Base-by-base conservation (phyloP, 2,329 filamentous ascomycete species). In the Fusarium pilosicola region DNA sequence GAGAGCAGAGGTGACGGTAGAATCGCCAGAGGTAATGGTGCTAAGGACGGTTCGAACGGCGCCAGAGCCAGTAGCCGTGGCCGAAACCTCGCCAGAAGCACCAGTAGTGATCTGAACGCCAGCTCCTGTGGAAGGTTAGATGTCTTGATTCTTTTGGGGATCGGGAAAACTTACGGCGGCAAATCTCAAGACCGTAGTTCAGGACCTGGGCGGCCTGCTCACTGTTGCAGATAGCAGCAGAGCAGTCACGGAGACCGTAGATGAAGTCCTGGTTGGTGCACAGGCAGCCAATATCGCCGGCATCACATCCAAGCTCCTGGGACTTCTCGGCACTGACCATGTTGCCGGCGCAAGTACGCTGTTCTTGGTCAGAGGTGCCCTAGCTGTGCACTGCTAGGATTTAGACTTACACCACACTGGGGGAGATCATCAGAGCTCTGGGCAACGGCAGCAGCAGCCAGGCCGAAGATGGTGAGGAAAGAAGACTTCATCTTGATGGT, bases 191-290 rank as follows among this genome's bases (percentile, higher is more conserved):
- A 46, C 80, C 86, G 70, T 82, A 86, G 34, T 75, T 62, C 45
- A 88, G 77, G 63, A 81, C 83, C 46, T 80, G 70, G 39, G 79
- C 74, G 55, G 83, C 83, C 54, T 83, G 79, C 22, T 79, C 73
- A 20, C 74, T 65, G 65, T 73, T 63, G 82, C 86, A 88, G 49
- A 82, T 80, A 79, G 85, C 80, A 70, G 75, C 72, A 24, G 86
- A 84, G 81, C 87, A 89, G 82, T 89, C 87, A 65, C 83, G 85
- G 67, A 88, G 79, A 59, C 87, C 87, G 72, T 84, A 87, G 65
- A 81, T 75, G 79, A 87, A 88, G 82, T 87, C 76, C 49, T 70
- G 45, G 71, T 86, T 85, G 65, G 77, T 75, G 83, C 87, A 89
- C 20, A 88, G 82, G 80, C 87, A 88, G 55, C 76, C 74, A 46